Evolutionary conservation across 805 yeast species (phyloP), one percentile per base, ranked within the genome.

Genomic region (Yarrowia phangngaensis): DNA sequence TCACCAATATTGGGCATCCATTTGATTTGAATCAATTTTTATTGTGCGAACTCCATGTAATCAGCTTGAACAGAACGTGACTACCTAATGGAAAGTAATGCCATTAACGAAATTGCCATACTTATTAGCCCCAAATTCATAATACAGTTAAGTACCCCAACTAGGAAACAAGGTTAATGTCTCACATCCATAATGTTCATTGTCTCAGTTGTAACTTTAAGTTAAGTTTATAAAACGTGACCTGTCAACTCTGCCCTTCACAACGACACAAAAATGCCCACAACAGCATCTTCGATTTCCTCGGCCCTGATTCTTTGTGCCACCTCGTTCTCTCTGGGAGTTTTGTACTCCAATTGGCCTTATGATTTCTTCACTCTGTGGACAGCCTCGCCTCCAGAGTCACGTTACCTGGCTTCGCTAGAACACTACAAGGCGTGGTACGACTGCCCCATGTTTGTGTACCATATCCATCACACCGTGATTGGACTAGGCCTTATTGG

Each of bases 361-460:
- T 92, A 89, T 59, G 95, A 87, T 61, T 76, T 75, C 65, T 69
- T 73, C 56, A 75, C 95, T 15, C 70, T 92, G 47, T 89, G 90
- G 84, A 68, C 70, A 20, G 57, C 73, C n/a, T 59, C 63, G 13
- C 70, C 74, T 6, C 70, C 78, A 2, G 73, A 69, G 15, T 72
- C 61, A n/a, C 76, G 75, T 36, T 80, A 82, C 57, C 76, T 68
- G 8, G 68, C 63, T 12, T 81, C 95, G 1, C 65, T 86, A 52
- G 70, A 65, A 33, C 96, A 92, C 65, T 92, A 90, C 66, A 74
- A 74, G 50, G 68, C 70, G 20, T 80, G 94, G 83, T 84, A 78
- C n/a, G 61, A 71, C 19, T 73, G 82, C 20, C 89, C 95, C 8
- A 54, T 64, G 51, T 67, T 67, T 35, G 69, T 84, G 19, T 74